phyloP scores from a whole-genome alignment of 1,139 yeast genomes.

The Trichomonascaceae sp. region DNA sequence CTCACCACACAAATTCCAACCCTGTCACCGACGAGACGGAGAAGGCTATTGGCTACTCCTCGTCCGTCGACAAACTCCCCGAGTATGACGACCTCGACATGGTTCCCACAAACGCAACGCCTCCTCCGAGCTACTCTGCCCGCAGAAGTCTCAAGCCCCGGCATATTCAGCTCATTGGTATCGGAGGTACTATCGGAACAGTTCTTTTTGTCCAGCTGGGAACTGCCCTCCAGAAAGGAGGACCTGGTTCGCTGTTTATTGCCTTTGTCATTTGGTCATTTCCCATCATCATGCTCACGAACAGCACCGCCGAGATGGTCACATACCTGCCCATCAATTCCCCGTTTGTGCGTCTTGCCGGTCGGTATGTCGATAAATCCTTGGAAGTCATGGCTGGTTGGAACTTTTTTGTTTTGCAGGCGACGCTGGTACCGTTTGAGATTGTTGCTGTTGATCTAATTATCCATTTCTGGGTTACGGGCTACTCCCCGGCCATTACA shows the following conservation, averaged over 20 bases:
- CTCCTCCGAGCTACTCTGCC: conserved; percentile 9
- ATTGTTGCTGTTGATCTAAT: conserved; percentile 69
- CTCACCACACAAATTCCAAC: too few relatives aligned
- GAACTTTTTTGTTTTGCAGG: conserved; percentile 68
- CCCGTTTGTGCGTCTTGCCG: conserved; percentile 43
- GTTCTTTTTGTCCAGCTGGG: conserved; percentile 69
- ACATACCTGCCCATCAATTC: conserved; percentile 64
- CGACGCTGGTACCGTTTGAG: conserved; percentile 70
- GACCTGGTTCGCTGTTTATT: conserved; percentile 62
- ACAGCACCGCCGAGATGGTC: conserved; percentile 73
- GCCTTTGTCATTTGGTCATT: conserved; percentile 51
- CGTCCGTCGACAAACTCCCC: too few relatives aligned
- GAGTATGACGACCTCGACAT: too few relatives aligned
- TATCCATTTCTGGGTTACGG: conserved; percentile 68
- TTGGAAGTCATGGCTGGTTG: conserved; percentile 68
- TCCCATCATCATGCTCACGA: conserved; percentile 54
- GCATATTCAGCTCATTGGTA: conserved; percentile 61
- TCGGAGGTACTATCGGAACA: conserved; percentile 80
- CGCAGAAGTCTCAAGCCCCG: conserved; percentile 19
- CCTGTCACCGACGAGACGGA: too few relatives aligned
- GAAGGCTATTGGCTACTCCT: too few relatives aligned
- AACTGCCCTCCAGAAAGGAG: conserved; percentile 52
- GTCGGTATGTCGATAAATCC: conserved; percentile 51
- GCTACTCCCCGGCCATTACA: conserved; percentile 31
- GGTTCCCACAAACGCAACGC: too few relatives aligned